Percentiles rank a stretch among this genome's conserved stretches.
These are phyloP conservation scores for Lentinus tigrinus DNA, from an alignment of 768 basidiomycete genomes.

Conservation along the genomic window DNA sequence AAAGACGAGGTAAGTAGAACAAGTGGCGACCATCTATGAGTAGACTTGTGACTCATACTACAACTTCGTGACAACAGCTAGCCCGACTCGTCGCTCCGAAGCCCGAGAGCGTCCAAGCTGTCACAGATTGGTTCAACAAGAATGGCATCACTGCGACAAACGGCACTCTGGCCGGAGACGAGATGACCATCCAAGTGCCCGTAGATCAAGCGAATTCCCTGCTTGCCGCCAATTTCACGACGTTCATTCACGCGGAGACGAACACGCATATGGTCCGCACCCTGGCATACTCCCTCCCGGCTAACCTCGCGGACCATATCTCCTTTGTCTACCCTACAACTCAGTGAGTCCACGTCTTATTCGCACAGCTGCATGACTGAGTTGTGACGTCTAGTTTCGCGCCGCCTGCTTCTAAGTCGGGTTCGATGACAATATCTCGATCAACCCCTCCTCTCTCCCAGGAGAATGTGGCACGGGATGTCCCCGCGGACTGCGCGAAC, in stretches of 20 bases:
- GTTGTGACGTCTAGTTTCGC: background rate
- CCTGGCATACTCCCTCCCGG: conserved; percentile 37
- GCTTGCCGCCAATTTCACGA: conserved; percentile 1
- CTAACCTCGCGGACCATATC: conserved; percentile 28
- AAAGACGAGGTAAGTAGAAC: conserved; percentile 33
- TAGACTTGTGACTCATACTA: too few relatives aligned
- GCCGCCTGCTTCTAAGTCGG: conserved; percentile 1
- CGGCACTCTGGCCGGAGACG: conserved; percentile 22
- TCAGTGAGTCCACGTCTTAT: conserved; percentile 10
- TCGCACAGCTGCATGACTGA: background rate
- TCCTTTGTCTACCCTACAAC: conserved; percentile 32
- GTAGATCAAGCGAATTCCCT: conserved; percentile 17
- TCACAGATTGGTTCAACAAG: conserved; percentile 6
- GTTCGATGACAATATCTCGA: background rate
- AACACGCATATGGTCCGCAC: conserved; percentile 33
- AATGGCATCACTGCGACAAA: background rate
- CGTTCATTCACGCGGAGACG: conserved; percentile 31
- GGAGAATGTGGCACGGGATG: background rate
- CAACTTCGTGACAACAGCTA: too few relatives aligned
- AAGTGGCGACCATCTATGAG: too few relatives aligned
- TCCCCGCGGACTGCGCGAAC: conserved; percentile 19
- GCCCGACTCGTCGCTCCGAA: conserved; percentile 9
- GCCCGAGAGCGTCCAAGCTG: conserved; percentile 3
- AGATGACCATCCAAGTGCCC: conserved; percentile 30
- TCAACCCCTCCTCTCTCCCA: background rate